Evolutionary conservation across 176 grass and related monocot genomes (phyloP).

Genomic region (Ampelocalamus luodianensis): DNA sequence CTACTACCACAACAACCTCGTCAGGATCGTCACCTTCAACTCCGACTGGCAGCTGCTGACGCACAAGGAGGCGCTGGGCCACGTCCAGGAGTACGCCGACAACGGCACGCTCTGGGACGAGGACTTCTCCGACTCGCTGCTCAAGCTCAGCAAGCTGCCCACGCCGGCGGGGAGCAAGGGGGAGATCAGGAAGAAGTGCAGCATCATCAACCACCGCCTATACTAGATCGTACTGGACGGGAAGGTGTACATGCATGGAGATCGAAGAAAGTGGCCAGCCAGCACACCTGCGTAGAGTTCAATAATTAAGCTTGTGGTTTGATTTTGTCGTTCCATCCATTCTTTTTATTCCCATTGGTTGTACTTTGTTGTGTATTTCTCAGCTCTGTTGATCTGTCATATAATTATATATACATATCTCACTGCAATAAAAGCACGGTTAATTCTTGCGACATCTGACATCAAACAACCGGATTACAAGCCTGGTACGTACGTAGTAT

Average conservation of each 20-base stretch:
- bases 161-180: slow-evolving; percentile 57
- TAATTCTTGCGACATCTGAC: neutral
- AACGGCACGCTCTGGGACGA: slow-evolving; percentile 46
- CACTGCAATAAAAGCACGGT: neutral
- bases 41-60: slow-evolving; percentile 58
- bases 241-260: neutral
- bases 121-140: slow-evolving; percentile 54
- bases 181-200: slow-evolving; percentile 64
- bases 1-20: slow-evolving; percentile 54
- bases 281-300: neutral
- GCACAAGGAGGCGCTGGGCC: slow-evolving; percentile 2
- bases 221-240: slow-evolving; percentile 5
- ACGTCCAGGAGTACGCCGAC: slow-evolving; percentile 47
- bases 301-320: slow-evolving; percentile 9
- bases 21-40: slow-evolving; percentile 55
- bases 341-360: slow-evolving; percentile 41
- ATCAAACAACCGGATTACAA: neutral
- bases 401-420: neutral
- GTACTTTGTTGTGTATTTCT: slow-evolving; percentile 18
- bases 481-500: neutral
- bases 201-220: slow-evolving; percentile 11
- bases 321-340: neutral
- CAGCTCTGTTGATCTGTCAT: slow-evolving; percentile 22
- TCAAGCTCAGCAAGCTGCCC: slow-evolving; percentile 64
- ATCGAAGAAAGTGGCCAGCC: neutral